Evolutionary conservation across 192 early-diverging fungal species (phyloP), one percentile per base, ranked within the genome.

Genomic region (Paraglomus brasilianum): DNA sequence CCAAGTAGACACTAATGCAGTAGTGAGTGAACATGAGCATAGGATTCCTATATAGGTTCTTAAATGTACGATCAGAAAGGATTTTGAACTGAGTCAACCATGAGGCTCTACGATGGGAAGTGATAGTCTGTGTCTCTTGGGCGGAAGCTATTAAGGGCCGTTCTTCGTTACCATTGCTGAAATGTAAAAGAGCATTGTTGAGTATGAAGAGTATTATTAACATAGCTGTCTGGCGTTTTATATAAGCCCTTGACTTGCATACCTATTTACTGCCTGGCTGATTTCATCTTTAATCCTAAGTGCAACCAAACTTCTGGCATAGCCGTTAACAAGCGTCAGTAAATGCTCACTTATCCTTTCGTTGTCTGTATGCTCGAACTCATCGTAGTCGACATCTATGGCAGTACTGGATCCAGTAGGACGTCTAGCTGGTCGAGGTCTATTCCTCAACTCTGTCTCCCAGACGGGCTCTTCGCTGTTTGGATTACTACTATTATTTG

Each of bases 1-100:
- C 93, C 30, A 92, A 72, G 5, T 87, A 68, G 13, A 94, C 80
- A 39, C 84, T 80, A 59, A 91, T 83, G 11, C 80, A 72, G 69
- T 90, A 90, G 69, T 94, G 93, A 48, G 87, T 82, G 36, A 84
- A 76, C 76, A 94, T 82, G 56, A 94, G 72, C 80, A 86, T 82
- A 2, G 91, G 91, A 60, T 91, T 92, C 17, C 93, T 83, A 58
- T 90, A 88, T 8, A 94, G 77, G 72, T 93, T 93, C 75, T 92
- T 91, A 70, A 92, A 83, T 10, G 90, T 90, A 50, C 93, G 77
- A 42, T 87, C 83, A 10, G 86, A 82, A 8, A 94, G 75, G 63
- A 94, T 89, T 44, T 72, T 76, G 77, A 92, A 89, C 66, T 93
- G 91, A 0, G 82, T 87, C 59, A 77, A 81, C 74, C 82, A 83